These are phyloP conservation scores for Chromosphaera perkinsii DNA, from an alignment of 208 protist genomes.

Conservation along the genomic window DNA sequence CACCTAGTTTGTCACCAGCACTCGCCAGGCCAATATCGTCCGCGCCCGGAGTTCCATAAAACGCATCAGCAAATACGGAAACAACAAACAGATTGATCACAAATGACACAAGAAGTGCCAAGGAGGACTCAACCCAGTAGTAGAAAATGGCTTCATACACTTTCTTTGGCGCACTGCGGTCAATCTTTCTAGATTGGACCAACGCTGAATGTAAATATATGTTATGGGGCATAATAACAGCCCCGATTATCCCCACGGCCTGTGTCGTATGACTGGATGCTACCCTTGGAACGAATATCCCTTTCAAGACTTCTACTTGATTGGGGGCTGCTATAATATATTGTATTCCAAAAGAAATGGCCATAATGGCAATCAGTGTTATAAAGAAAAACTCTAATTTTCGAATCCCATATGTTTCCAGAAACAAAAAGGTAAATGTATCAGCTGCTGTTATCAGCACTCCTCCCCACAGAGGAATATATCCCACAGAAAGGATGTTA, in stretches of 20 bases:
- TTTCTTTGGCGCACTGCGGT: slow-evolving; percentile 19
- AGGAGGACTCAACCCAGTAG: slow-evolving; percentile 48
- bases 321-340: not conserved
- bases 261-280: not conserved
- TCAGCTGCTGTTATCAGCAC: slow-evolving; percentile 62
- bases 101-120: slow-evolving; percentile 59
- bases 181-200: slow-evolving; percentile 29
- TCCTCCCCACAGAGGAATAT: slow-evolving; percentile 60
- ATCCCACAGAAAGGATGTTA: not conserved
- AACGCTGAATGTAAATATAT: slow-evolving; percentile 24
- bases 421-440: slow-evolving; percentile 68
- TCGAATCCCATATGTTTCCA: no score
- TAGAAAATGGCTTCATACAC: slow-evolving; percentile 56
- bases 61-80: slow-evolving; percentile 49
- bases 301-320: not conserved
- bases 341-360: not conserved
- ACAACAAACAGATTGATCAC: slow-evolving; percentile 65
- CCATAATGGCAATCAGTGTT: not conserved
- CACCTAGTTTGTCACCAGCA: slow-evolving; percentile 38
- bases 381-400: slow-evolving; percentile 16
- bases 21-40: slow-evolving; percentile 51
- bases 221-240: slow-evolving; percentile 31
- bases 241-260: slow-evolving; percentile 10
- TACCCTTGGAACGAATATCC: not conserved
- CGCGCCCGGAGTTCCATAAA: slow-evolving; percentile 12